phyloP scores from a whole-genome alignment of 345 rosid species.

The Brassica cretica region DNA sequence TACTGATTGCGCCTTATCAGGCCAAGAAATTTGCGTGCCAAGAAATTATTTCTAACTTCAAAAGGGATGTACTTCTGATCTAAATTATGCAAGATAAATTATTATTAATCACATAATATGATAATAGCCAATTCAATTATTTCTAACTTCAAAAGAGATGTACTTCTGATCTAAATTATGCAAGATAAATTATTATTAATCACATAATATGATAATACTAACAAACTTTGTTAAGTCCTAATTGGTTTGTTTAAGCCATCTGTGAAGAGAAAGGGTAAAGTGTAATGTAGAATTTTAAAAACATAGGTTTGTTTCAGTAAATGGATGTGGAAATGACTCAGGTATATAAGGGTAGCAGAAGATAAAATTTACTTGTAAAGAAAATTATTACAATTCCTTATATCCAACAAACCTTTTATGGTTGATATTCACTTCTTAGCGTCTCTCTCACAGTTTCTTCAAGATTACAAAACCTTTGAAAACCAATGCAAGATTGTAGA shows the following conservation, averaged over 20 bases:
- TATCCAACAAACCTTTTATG: background rate
- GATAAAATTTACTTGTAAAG: background rate
- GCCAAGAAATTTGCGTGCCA: conserved; percentile 11
- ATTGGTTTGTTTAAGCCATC: background rate
- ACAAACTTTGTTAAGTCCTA: background rate
- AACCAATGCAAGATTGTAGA: background rate
- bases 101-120: background rate
- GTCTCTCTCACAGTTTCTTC: background rate
- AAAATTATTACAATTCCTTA: background rate
- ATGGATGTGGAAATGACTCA: background rate
- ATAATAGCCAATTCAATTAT: background rate
- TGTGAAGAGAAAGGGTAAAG: background rate
- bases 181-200: background rate
- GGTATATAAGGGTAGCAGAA: background rate
- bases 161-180: background rate
- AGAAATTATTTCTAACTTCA: background rate
- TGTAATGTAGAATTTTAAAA: background rate
- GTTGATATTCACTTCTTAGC: background rate
- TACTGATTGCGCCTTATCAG: background rate
- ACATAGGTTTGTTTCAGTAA: background rate
- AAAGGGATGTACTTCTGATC: background rate
- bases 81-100: background rate
- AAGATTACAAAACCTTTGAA: background rate
- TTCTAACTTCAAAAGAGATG: background rate
- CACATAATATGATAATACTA: background rate